Conservation (phyloP, 177 flowering plant species). For the Vitis hybrid region DNA sequence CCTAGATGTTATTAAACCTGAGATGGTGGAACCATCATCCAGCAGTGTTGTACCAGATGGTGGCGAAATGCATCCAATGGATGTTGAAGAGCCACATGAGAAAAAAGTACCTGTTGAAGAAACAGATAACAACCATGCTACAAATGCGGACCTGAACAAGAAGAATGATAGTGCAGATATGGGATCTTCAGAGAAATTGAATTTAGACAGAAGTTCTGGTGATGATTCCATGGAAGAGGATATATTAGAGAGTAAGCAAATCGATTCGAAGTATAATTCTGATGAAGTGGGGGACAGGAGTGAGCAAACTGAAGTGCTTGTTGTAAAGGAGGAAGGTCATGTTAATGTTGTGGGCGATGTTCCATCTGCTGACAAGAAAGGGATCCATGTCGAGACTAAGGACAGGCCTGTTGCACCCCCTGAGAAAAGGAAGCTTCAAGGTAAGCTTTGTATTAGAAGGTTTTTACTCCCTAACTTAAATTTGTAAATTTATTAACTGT, state of each 20-base stretch:
- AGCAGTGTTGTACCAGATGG: conserved; percentile 53
- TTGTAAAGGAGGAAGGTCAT: conserved; percentile 42
- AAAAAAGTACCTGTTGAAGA: conserved; percentile 47
- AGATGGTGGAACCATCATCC: conserved; percentile 79
- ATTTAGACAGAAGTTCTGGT: conserved; percentile 80
- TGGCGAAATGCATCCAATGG: conserved; percentile 64
- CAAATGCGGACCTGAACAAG: conserved; percentile 42
- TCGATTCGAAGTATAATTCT: conserved; percentile 46
- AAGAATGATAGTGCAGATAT: conserved; percentile 46
- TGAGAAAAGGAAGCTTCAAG: conserved; percentile 74
- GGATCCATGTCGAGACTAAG: conserved; percentile 30
- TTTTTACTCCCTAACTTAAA: not conserved
- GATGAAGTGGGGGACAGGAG: conserved; percentile 40
- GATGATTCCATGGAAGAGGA: conserved; percentile 95
- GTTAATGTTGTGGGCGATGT: conserved; percentile 44
- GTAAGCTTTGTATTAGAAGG: conserved; percentile 27
- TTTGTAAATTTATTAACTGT: not conserved
- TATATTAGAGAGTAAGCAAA: conserved; percentile 62
- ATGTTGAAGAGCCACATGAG: conserved; percentile 62
- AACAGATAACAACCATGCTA: conserved; percentile 34
- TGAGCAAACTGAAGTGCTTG: conserved; percentile 40
- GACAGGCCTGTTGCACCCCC: conserved; percentile 25
- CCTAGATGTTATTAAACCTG: conserved; percentile 67
- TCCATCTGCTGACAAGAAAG: conserved; percentile 35
- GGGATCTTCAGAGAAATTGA: conserved; percentile 68